Evolutionary conservation across 306 rosid species (phyloP).

Genomic region (Trifolium pratense): DNA sequence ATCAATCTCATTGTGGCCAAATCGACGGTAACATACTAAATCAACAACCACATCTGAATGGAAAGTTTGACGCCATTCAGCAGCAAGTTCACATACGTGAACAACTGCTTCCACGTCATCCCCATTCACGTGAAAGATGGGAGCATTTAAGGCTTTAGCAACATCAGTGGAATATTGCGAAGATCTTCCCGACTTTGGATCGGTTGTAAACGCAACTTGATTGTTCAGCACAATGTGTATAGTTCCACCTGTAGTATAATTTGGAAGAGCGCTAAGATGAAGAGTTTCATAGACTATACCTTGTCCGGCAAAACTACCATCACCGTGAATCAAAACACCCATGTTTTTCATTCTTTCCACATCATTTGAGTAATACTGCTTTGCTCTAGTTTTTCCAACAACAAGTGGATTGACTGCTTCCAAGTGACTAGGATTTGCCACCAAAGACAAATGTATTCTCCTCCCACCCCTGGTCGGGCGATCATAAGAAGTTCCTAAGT

Average conservation of each 20-base stretch:
- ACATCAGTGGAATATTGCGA: conserved; percentile 92
- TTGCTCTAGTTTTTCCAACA: conserved; percentile 89
- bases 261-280: conserved; percentile 95
- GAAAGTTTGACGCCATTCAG: conserved; percentile 91
- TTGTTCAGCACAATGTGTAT: conserved; percentile 89
- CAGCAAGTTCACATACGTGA: conserved; percentile 81
- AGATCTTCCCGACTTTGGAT: conserved; percentile 83
- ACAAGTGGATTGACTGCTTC: conserved; percentile 96
- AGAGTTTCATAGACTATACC: conserved; percentile 96
- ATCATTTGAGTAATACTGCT: conserved; percentile 82
- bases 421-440: conserved; percentile 96
- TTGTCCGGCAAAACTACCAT: conserved; percentile 98
- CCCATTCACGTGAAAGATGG: conserved; percentile 85
- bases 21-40: conserved; percentile 86
- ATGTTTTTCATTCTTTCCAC: conserved; percentile 73
- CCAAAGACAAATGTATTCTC: conserved; percentile 79
- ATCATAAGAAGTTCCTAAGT: conserved; percentile 94
- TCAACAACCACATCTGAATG: conserved; percentile 93
- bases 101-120: conserved; percentile 90
- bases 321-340: conserved; percentile 91
- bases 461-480: conserved; percentile 94
- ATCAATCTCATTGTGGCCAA: conserved; percentile 95
- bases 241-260: conserved; percentile 93
- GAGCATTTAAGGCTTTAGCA: conserved; percentile 88
- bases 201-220: conserved; percentile 95